Conservation (phyloP, 2,329 filamentous ascomycete species). For the Sphaerulina populicola region DNA sequence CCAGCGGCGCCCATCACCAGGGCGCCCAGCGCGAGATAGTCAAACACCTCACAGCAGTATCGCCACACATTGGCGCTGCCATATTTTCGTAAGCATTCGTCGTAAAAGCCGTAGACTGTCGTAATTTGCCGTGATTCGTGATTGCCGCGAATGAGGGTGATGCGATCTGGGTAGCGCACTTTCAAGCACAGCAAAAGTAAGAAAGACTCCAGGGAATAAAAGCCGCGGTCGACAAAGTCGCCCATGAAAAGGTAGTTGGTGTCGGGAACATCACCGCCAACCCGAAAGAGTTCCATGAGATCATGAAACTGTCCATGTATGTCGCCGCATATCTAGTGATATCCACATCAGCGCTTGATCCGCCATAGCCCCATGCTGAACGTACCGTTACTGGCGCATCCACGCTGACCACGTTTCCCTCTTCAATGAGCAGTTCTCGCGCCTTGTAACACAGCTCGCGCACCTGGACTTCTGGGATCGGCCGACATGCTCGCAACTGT, state of each 20-base stretch:
- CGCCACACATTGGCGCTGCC: conserved; percentile 95
- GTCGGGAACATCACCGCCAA: conserved; percentile 92
- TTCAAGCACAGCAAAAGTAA: conserved; percentile 91
- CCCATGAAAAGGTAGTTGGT: conserved; percentile 98
- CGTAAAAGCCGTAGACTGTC: conserved; percentile 96
- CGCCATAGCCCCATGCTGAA: background rate
- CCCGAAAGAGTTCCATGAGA: conserved; percentile 97
- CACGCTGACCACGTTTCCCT: conserved; percentile 93
- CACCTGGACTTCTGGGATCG: conserved; percentile 91
- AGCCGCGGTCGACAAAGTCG: conserved; percentile 95
- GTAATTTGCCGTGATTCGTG: conserved; percentile 90
- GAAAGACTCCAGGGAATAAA: conserved; percentile 96
- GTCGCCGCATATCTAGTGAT: conserved; percentile 74
- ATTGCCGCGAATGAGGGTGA: conserved; percentile 79
- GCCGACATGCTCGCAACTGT: conserved; percentile 88
- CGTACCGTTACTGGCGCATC: conserved; percentile 85
- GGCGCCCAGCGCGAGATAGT: conserved; percentile 86
- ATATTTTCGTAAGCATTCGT: conserved; percentile 92
- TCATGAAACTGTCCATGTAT: conserved; percentile 99
- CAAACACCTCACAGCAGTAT: conserved; percentile 93
- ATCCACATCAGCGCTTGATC: conserved; percentile 12
- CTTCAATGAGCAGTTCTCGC: conserved; percentile 88
- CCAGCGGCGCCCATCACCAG: conserved; percentile 78
- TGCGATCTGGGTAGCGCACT: conserved; percentile 93
- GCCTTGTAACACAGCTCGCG: conserved; percentile 97